Evolutionary conservation across 768 basidiomycete genomes (phyloP).

Genomic region (Fistulinella prunicolor): DNA sequence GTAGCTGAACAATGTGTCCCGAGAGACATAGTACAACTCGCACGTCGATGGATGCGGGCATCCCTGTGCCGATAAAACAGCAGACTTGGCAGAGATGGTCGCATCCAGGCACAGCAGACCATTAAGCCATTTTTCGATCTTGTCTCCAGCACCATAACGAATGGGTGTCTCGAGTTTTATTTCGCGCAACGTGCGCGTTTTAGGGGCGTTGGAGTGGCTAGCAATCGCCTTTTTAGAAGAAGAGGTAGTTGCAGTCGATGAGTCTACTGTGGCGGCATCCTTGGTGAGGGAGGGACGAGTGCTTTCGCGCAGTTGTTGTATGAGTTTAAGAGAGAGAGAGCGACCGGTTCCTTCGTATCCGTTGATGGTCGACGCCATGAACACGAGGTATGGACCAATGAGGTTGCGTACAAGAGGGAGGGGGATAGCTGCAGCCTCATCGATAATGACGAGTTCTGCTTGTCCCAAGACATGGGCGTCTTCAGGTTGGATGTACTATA

Average conservation of each 20-base stretch:
- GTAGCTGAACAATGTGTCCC: conserved; percentile 95
- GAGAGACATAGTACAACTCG: conserved; percentile 91
- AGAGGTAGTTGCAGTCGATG: conserved; percentile 34
- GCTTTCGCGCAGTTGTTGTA: conserved; percentile 93
- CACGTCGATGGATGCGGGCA: conserved; percentile 93
- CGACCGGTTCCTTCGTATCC: conserved; percentile 99
- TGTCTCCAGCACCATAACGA: conserved; percentile 83
- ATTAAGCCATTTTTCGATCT: conserved; percentile 95
- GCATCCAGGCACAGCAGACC: conserved; percentile 88
- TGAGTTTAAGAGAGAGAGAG: conserved; percentile 94
- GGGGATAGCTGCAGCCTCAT: conserved; percentile 98
- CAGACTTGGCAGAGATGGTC: conserved; percentile 51
- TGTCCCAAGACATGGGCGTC: conserved; percentile 97
- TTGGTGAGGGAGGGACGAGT: conserved; percentile 77
- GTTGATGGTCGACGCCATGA: conserved; percentile 99
- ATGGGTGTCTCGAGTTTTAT: conserved; percentile 95
- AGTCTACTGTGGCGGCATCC: conserved; percentile 44
- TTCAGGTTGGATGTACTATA: conserved; percentile 97
- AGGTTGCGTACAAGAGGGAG: conserved; percentile 93
- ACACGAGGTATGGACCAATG: conserved; percentile 94
- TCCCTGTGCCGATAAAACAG: conserved; percentile 50
- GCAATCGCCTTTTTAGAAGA: conserved; percentile 48
- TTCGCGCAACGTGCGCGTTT: conserved; percentile 74
- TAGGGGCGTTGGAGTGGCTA: conserved; percentile 57
- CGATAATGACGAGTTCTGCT: conserved; percentile 95